Base-by-base conservation (phyloP, 139 green algal genomes). In the Auxenochlorella pyrenoidosa region DNA sequence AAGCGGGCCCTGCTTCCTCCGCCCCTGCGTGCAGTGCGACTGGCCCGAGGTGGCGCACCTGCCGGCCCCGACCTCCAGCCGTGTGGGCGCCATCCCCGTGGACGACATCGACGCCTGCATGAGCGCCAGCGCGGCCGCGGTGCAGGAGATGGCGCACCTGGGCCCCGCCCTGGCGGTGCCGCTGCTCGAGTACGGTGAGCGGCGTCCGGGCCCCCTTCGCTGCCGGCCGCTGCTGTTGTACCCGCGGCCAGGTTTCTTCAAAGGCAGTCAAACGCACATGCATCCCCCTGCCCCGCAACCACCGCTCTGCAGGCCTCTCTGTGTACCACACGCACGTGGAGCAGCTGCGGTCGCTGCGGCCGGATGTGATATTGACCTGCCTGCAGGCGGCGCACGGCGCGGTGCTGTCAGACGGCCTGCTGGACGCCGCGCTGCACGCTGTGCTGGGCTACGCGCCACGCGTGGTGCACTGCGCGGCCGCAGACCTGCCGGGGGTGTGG, bases 361-460 rank as follows among this genome's bases (percentile, higher is more conserved):
- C 93, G 5, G 90, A 95, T 43, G 91, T 96, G 21, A 87, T 95
- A 30, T 89, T 95, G 16, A 95, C 93, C 28, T 93, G 93, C 83
- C 82, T 94, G 65, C 90, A 93, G 82, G 85, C 78, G 10, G 89
- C 94, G n/a, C 79, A 93, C 22, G 83, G 75, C 0, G 89, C 88
- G 32, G 77, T 92, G 28, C 76, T 93, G 59, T 22, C 71, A n/a
- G 88, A 40, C 21, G 88, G 83, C 16, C 87, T 93, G 75, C 71
- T 86, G 30, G 34, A 75, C 16, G 77, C 65, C 22, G 83, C 89
- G 3, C 66, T 95, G 87, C 36, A 90, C 59, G 60, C 88, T 72
- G 83, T 84, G 63, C 71, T 96, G 43, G 93, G 93, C 43, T 93
- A 93, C 40, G 72, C 34, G 5, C 83, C 89, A 28, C 54, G 82